These are phyloP conservation scores for Colletotrichum sojae DNA, from an alignment of 2,329 filamentous ascomycete genomes.

Conservation along the genomic window DNA sequence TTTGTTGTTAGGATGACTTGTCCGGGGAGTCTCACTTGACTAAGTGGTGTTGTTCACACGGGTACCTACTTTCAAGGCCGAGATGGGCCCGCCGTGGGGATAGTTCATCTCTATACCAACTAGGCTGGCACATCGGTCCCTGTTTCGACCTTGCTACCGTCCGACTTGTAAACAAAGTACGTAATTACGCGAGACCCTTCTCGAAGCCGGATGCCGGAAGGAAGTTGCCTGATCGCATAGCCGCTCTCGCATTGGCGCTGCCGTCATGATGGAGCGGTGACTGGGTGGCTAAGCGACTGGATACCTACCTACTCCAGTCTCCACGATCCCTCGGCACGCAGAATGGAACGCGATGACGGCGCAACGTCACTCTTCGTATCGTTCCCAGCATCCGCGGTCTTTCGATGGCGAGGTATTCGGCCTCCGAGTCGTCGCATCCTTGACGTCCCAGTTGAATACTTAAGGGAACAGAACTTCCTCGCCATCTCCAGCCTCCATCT, in stretches of 20 bases:
- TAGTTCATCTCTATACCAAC: not conserved
- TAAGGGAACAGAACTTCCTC: slow-evolving; percentile 12
- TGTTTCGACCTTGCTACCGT: not conserved
- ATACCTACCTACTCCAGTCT: not conserved
- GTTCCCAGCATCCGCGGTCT: not conserved
- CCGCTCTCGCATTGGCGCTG: not conserved
- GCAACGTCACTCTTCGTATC: slow-evolving; percentile 29
- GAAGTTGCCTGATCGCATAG: slow-evolving; percentile 6
- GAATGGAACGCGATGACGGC: slow-evolving; percentile 5
- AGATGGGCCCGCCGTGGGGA: not conserved
- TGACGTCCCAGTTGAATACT: slow-evolving; percentile 7
- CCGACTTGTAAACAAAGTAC: not conserved
- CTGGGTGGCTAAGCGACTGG: slow-evolving; percentile 18
- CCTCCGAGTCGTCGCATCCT: not conserved
- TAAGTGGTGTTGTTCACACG: not conserved
- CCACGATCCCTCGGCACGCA: slow-evolving; percentile 15
- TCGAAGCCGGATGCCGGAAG: not conserved
- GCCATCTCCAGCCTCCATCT: not conserved
- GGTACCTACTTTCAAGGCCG: not conserved
- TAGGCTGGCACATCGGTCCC: not conserved
- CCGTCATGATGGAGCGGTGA: slow-evolving; percentile 22
- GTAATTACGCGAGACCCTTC: slow-evolving; percentile 1
- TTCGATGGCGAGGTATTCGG: not conserved
- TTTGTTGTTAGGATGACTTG: not conserved
- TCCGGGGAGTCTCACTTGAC: slow-evolving; percentile 3